Evolutionary conservation across 352 stramenopile species (phyloP).

Genomic region (Thraustochytrium sp.): DNA sequence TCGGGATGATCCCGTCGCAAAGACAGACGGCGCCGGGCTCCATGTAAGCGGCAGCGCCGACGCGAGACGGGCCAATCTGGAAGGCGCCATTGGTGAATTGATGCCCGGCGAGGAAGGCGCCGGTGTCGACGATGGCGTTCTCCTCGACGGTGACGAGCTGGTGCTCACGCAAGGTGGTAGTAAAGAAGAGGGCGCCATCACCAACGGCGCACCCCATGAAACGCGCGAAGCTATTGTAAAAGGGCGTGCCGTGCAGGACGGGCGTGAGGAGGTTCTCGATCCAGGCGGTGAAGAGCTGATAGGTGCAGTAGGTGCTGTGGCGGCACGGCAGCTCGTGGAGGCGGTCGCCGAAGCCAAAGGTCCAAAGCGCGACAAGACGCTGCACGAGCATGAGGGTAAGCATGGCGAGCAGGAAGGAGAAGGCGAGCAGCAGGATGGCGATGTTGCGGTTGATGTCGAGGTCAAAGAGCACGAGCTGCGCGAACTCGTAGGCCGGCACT

Average conservation of each 20-base stretch:
- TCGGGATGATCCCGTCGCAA: too few species aligned
- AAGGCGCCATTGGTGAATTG: not conserved
- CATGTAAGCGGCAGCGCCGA: not conserved
- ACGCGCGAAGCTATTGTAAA: not conserved
- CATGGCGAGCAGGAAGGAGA: not conserved
- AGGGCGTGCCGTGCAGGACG: not conserved
- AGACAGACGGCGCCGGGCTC: not conserved
- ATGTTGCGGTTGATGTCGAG: not conserved
- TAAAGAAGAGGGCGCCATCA: not conserved
- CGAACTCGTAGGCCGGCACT: not conserved
- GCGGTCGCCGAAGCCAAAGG: not conserved
- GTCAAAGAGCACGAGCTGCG: not conserved
- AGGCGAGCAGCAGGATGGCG: not conserved
- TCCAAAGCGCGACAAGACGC: not conserved
- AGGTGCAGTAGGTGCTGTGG: not conserved
- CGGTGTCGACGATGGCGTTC: not conserved
- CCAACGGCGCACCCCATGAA: not conserved
- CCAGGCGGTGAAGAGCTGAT: not conserved
- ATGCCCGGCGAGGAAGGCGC: not conserved
- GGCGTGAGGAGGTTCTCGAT: not conserved
- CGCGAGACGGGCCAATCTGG: not conserved
- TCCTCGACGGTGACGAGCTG: not conserved
- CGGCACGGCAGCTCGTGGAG: not conserved
- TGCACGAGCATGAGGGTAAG: not conserved
- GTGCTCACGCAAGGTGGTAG: not conserved